Base-by-base conservation (phyloP, 148 eudicot species). In the Chenopodium album region DNA sequence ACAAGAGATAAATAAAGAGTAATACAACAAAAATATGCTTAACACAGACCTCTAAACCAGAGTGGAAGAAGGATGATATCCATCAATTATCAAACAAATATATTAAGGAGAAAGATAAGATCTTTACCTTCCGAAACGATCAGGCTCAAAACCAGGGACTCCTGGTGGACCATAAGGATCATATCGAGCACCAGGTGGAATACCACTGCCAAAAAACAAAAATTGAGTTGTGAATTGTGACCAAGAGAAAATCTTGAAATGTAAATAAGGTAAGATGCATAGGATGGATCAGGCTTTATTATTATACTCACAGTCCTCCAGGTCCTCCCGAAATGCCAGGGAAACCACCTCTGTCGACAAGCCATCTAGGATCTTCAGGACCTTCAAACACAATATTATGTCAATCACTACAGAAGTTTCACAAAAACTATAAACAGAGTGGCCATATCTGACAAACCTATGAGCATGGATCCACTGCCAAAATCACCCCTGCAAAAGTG, bases 151-250 rank as follows among this genome's bases (percentile, higher is more conserved):
- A 70, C 99, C 98, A 44, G 99, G 99, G 73, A 95, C 91, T 47
- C 83, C 90, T 31, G 98, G 99, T 13, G 98, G 98, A 41, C 98
- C 98, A 88, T 76, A 93, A 22, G 99, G 99, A 89, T 95, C 99
- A 85, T 91, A 95, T 41, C 94, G 92, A 65, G 94, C 98, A 73
- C 99, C 97, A 4, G 95, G 99, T 8, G 96, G 98, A 62, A 90
- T 85, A 77, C 92, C 94, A 64, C 98, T 93, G 89, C 29, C 28
- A 81, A 26, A 50, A 83, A 34, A 79, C 17, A 64, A 83, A 50
- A 78, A 34, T 34, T 34, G 41, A 34, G 41, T 34, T 46, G 64
- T 11, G 20, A 4, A 79, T 44, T 47, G 22, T 19, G 47, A 64
- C 28, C 26, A 80, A n/a, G 28, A 41, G 69, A 11, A 46, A 68